phyloP scores from a whole-genome alignment of 805 yeast genomes.

The Saturnispora sanitii region DNA sequence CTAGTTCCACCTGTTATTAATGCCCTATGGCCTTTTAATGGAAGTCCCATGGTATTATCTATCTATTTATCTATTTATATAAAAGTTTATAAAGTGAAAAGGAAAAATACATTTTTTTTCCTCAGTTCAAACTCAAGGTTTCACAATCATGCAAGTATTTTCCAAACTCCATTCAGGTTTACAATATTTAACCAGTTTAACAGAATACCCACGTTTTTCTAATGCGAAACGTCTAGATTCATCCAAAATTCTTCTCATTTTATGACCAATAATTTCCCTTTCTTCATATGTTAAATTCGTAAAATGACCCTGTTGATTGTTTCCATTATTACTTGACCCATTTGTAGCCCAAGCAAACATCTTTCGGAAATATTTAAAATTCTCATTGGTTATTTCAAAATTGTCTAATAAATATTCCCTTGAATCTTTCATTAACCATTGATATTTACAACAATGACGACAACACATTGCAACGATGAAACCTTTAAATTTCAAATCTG shows the following conservation, averaged over 20 bases:
- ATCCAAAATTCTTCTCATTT: conserved; percentile 67
- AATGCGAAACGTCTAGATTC: conserved; percentile 54
- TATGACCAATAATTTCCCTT: conserved; percentile 52
- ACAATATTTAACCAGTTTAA: conserved; percentile 50
- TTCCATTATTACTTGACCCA: conserved; percentile 40
- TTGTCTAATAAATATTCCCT: conserved; percentile 28
- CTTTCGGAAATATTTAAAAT: conserved; percentile 37
- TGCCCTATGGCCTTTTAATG: conserved; percentile 26
- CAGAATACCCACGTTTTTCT: conserved; percentile 30
- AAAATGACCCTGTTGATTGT: conserved; percentile 34
- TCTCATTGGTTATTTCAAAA: conserved; percentile 25
- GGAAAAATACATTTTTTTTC: background rate
- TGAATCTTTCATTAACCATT: conserved; percentile 42
- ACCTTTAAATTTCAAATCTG: conserved; percentile 31
- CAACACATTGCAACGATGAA: conserved; percentile 87
- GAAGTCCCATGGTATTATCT: background rate
- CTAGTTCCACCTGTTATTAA: conserved; percentile 60
- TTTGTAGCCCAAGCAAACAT: conserved; percentile 87
- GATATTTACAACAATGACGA: conserved; percentile 68
- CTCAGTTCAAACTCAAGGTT: background rate
- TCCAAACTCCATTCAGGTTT: conserved; percentile 52
- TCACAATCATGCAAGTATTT: conserved; percentile 33
- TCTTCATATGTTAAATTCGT: conserved; percentile 37
- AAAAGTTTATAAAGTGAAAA: background rate
- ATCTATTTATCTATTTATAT: background rate